Percentiles rank a stretch among this genome's conserved stretches.
Evolutionary conservation across 2,329 filamentous ascomycete genomes (phyloP).

Genomic region (Neonectria punicea): DNA sequence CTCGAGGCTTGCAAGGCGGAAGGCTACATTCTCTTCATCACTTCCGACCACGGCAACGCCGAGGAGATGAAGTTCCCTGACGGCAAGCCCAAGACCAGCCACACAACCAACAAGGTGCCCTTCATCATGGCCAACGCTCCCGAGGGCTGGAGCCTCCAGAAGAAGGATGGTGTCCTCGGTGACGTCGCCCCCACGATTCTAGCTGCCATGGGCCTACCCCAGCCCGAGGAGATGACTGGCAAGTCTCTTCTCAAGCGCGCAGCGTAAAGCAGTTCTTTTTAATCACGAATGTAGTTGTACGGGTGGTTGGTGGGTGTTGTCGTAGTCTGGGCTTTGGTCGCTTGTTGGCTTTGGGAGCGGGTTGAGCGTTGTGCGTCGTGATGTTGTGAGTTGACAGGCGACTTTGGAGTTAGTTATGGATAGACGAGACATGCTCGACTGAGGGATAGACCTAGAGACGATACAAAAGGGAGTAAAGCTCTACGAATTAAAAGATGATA

Average conservation of each 20-base stretch:
- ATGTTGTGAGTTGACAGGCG: conserved; percentile 15
- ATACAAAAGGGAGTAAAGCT: conserved; percentile 14
- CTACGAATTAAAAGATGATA: conserved; percentile 15
- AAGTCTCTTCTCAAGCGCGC: conserved; percentile 75
- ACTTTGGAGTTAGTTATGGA: conserved; percentile 39
- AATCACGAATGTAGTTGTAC: background rate
- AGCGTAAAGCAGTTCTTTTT: conserved; percentile 32
- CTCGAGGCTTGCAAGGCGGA: conserved; percentile 94
- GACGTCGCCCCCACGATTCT: conserved; percentile 97
- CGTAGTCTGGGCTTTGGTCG: conserved; percentile 22
- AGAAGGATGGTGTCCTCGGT: conserved; percentile 88
- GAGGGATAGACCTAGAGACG: conserved; percentile 22
- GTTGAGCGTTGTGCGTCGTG: conserved; percentile 17
- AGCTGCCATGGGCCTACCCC: conserved; percentile 87
- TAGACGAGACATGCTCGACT: conserved; percentile 33
- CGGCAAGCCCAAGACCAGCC: conserved; percentile 96
- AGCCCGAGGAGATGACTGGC: conserved; percentile 94
- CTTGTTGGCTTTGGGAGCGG: conserved; percentile 15
- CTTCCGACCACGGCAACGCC: conserved; percentile 95
- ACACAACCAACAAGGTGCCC: conserved; percentile 97
- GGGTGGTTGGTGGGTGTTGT: conserved; percentile 6
- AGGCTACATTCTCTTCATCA: conserved; percentile 94
- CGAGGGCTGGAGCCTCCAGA: conserved; percentile 85
- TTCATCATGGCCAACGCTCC: conserved; percentile 99
- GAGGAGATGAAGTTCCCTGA: conserved; percentile 99